phyloP scores from a whole-genome alignment of 306 rosid species.

The Cucurbita moschata region DNA sequence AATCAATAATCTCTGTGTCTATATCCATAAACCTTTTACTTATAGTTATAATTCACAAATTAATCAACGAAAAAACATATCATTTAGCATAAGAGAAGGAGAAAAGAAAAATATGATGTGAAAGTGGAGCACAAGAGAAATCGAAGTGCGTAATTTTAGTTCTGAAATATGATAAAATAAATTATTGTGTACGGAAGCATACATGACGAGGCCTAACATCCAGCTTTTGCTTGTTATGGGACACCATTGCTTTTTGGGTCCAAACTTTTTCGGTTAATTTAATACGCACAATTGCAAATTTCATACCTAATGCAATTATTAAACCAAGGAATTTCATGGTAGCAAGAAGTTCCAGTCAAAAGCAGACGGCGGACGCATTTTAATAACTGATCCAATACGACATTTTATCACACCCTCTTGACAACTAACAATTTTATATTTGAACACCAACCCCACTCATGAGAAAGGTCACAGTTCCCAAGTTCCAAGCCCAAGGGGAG shows the following conservation, averaged over 20 bases:
- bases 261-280: background rate
- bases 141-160: background rate
- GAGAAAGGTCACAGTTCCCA: background rate
- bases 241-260: background rate
- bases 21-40: background rate
- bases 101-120: background rate
- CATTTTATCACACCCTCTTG: background rate
- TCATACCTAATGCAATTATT: background rate
- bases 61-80: too few relatives aligned
- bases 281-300: background rate
- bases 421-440: background rate
- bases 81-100: background rate
- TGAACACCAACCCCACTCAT: background rate
- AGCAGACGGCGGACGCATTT: background rate
- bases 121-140: background rate
- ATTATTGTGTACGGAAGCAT: background rate
- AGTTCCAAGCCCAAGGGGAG: background rate
- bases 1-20: background rate
- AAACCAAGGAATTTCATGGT: background rate
- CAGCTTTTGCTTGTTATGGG: background rate
- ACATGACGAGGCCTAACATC: background rate
- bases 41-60: background rate
- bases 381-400: background rate
- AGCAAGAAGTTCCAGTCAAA: background rate
- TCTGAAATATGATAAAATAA: background rate